Conservation (phyloP, 2,329 filamentous ascomycete species). For the Penicillium sp. region DNA sequence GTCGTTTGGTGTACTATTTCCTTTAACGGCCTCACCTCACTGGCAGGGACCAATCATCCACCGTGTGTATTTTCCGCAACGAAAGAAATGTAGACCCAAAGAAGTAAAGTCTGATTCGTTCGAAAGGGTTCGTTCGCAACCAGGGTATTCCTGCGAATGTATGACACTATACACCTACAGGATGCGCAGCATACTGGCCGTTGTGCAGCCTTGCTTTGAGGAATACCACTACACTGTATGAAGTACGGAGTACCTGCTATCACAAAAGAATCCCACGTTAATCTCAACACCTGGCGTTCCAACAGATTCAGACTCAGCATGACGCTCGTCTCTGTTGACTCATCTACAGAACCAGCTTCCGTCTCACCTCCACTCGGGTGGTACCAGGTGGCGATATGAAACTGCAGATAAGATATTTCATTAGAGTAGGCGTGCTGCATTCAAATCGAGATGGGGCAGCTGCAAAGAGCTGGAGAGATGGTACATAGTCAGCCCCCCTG, state of each 20-base stretch:
- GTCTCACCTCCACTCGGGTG: slow-evolving; percentile 18
- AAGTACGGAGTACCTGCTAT: too few relatives aligned
- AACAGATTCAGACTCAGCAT: too few relatives aligned
- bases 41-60: neutral
- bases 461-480: slow-evolving; percentile 4
- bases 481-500: neutral
- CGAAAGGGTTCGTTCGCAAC: slow-evolving; percentile 10
- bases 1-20: neutral
- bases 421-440: neutral
- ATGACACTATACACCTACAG: slow-evolving; percentile 21
- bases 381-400: slow-evolving; percentile 21
- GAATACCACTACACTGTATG: slow-evolving; percentile 7
- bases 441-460: neutral
- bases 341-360: slow-evolving; percentile 3
- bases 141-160: slow-evolving; percentile 17
- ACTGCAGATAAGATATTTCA: neutral
- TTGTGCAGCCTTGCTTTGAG: slow-evolving; percentile 12
- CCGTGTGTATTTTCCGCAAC: too few relatives aligned
- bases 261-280: too few relatives aligned
- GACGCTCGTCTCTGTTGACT: neutral
- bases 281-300: too few relatives aligned
- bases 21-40: neutral
- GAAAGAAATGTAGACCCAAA: too few relatives aligned
- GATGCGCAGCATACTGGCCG: slow-evolving; percentile 15
- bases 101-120: slow-evolving; percentile 11